Conservation (phyloP, 2,329 filamentous ascomycete species). For the Cladosporium cucumerinum region DNA sequence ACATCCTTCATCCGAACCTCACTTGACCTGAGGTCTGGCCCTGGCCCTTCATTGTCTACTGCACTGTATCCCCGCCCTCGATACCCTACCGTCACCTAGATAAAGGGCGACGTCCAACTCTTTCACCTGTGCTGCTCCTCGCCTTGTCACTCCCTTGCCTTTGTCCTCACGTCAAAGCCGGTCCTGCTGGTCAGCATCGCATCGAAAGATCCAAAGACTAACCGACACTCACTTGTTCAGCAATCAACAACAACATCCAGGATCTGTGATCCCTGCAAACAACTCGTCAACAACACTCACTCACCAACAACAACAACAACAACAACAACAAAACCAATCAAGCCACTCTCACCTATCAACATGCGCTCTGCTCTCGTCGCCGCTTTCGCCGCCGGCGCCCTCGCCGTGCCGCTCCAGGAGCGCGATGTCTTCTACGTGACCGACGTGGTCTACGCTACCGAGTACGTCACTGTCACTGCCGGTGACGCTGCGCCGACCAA, state of each 20-base stretch:
- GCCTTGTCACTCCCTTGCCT: slow-evolving; percentile 13
- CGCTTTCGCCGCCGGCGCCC: slow-evolving; percentile 35
- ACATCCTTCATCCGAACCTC: background rate
- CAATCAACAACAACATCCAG: slow-evolving; percentile 12
- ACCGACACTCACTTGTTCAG: slow-evolving; percentile 12
- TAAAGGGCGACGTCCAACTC: slow-evolving; percentile 9
- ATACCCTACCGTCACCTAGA: slow-evolving; percentile 11
- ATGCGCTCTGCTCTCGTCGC: slow-evolving; percentile 38
- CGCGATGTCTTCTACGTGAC: slow-evolving; percentile 29
- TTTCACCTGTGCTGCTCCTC: background rate
- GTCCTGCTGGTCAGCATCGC: slow-evolving; percentile 18
- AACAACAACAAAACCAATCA: slow-evolving; percentile 17
- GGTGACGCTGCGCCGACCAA: slow-evolving; percentile 21
- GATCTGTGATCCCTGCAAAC: slow-evolving; percentile 23
- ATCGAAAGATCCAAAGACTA: slow-evolving; percentile 1
- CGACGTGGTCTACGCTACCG: slow-evolving; percentile 33
- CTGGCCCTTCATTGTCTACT: slow-evolving; percentile 12
- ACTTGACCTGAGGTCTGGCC: slow-evolving; percentile 12
- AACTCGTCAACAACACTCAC: slow-evolving; percentile 13
- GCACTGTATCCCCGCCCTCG: background rate
- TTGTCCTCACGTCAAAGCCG: slow-evolving; percentile 11
- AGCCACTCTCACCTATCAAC: slow-evolving; percentile 23
- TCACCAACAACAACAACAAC: slow-evolving; percentile 22
- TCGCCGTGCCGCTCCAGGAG: slow-evolving; percentile 35
- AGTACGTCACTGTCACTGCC: slow-evolving; percentile 36